phyloP scores from a whole-genome alignment of 495 filamentous ascomycete species.

The Clohesyomyces aquaticus region DNA sequence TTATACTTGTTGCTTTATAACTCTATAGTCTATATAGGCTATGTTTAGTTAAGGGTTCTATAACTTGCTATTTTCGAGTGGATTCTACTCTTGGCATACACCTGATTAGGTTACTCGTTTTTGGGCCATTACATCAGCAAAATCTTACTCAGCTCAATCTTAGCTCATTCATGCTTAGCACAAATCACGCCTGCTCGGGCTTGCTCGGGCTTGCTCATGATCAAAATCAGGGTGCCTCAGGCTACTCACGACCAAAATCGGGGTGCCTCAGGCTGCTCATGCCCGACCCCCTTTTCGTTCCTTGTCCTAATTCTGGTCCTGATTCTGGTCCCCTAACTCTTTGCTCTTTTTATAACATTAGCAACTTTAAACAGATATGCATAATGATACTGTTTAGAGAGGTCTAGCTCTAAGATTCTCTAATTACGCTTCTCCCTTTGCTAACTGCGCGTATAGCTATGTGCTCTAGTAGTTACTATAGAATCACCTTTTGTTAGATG shows the following conservation, averaged over 20 bases:
- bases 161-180: slow-evolving; percentile 24
- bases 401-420: too few relatives aligned
- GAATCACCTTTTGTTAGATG: too few relatives aligned
- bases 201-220: not conserved
- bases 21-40: too few relatives aligned
- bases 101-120: slow-evolving; percentile 12
- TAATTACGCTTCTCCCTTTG: too few relatives aligned
- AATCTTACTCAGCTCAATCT: slow-evolving; percentile 34
- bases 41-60: too few relatives aligned
- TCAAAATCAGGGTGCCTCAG: not conserved
- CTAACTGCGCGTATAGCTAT: too few relatives aligned
- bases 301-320: not conserved
- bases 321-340: not conserved
- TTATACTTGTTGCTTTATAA: too few relatives aligned
- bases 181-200: not conserved
- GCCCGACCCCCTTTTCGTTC: not conserved
- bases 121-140: slow-evolving; percentile 28
- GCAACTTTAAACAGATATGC: not conserved
- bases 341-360: not conserved
- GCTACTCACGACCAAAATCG: not conserved
- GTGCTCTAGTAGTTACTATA: too few relatives aligned
- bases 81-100: not conserved
- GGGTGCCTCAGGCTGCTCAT: not conserved
- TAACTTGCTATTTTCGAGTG: not conserved
- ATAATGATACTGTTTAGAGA: too few relatives aligned